phyloP scores from a whole-genome alignment of 192 early-diverging fungal species.

The Linnemannia zychae region DNA sequence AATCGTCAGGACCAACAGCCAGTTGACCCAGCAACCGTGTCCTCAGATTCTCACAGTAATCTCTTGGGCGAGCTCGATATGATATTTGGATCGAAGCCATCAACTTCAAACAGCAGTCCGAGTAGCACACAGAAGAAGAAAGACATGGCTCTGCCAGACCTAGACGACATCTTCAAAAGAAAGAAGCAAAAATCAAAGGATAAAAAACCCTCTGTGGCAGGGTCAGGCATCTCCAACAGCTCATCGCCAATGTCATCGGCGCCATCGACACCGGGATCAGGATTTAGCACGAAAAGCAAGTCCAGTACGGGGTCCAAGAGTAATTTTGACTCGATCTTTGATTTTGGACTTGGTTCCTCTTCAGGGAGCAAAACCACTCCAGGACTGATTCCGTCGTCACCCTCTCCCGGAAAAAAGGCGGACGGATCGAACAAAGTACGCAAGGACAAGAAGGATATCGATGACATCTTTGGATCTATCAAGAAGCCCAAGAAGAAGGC shows the following conservation, averaged over 20 bases:
- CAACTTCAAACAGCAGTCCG: neutral
- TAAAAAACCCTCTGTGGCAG: slow-evolving; percentile 9
- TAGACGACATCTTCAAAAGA: slow-evolving; percentile 24
- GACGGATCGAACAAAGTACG: slow-evolving; percentile 8
- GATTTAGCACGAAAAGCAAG: neutral
- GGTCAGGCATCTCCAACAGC: neutral
- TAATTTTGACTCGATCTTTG: slow-evolving; percentile 42
- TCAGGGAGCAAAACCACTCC: neutral
- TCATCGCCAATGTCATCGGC: neutral
- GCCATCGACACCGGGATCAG: neutral
- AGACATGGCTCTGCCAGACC: neutral
- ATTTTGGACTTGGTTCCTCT: slow-evolving; percentile 3
- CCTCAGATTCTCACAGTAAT: neutral
- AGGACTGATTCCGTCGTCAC: neutral
- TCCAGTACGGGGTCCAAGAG: slow-evolving; percentile 12
- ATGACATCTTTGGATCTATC: slow-evolving; percentile 35
- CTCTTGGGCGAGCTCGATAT: slow-evolving; percentile 8
- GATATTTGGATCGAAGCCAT: neutral
- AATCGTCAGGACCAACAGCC: neutral
- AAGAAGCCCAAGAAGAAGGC: slow-evolving; percentile 25
- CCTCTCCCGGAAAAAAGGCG: neutral
- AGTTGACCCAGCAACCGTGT: neutral
- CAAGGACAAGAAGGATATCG: slow-evolving; percentile 31
- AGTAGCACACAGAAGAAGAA: neutral
- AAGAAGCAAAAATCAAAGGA: slow-evolving; percentile 22